Evolutionary conservation across 805 yeast genomes (phyloP).

Genomic region (Citeromyces matritensis): DNA sequence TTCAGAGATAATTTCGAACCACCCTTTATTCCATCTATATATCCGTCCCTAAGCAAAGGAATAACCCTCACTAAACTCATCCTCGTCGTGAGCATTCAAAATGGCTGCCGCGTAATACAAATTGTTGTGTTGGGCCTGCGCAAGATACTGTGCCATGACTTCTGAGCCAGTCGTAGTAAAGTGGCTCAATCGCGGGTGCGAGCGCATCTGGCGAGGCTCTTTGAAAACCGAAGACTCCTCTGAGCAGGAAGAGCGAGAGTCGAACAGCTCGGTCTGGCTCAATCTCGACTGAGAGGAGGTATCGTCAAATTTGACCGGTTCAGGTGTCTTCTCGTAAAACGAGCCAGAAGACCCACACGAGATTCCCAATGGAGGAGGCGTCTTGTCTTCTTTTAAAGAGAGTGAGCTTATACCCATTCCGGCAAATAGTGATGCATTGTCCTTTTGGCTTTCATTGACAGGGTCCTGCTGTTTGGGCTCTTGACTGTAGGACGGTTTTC

Average conservation of each 20-base stretch:
- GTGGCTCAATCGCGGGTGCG: conserved; percentile 2
- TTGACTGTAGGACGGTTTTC: neutral
- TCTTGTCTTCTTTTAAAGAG: conserved; percentile 26
- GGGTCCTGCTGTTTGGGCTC: neutral
- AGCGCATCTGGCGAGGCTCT: neutral
- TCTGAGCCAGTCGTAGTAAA: conserved; percentile 40
- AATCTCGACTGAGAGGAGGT: neutral
- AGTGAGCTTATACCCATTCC: neutral
- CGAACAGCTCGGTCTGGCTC: neutral
- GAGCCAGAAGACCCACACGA: neutral
- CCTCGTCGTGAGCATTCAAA: conserved; percentile 4
- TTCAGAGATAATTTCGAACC: too few species aligned
- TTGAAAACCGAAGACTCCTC: neutral
- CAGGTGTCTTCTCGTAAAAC: neutral
- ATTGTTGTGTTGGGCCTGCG: conserved; percentile 54
- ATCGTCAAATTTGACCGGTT: neutral
- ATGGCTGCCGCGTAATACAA: conserved; percentile 22
- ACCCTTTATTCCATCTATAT: neutral
- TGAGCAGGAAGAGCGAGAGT: neutral
- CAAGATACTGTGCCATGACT: conserved; percentile 66
- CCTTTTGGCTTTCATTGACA: neutral
- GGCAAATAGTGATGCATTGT: neutral
- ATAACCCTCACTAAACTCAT: neutral
- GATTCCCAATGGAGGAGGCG: conserved; percentile 1
- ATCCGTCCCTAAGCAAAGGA: neutral